Conservation (phyloP, 495 filamentous ascomycete genomes). For the Daldinia vernicosa region DNA sequence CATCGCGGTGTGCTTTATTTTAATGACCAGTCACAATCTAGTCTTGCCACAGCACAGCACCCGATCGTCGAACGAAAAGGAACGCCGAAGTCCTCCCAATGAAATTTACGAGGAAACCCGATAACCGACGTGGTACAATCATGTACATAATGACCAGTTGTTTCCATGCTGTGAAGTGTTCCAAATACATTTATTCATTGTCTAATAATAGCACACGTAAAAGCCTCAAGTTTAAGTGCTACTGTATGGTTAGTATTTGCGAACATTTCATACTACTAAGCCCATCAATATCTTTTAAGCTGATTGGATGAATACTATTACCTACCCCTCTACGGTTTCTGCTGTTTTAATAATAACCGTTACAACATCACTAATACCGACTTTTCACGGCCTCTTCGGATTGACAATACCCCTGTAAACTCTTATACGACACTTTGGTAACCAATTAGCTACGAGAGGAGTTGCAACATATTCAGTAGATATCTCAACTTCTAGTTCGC, state of each 20-base stretch:
- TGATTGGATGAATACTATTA: not conserved
- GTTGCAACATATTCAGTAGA: not conserved
- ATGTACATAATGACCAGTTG: not conserved
- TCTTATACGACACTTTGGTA: not conserved
- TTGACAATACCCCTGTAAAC: not conserved
- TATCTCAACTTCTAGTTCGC: not conserved
- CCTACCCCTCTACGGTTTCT: not conserved
- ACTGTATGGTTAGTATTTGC: too few species aligned
- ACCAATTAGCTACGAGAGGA: not conserved
- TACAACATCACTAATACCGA: not conserved
- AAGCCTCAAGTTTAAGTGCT: not conserved
- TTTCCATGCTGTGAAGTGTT: not conserved
- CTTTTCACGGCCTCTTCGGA: not conserved
- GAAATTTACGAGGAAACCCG: constrained; percentile 1
- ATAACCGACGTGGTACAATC: not conserved
- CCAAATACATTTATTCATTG: not conserved
- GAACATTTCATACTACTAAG: not conserved
- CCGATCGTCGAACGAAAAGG: not conserved
- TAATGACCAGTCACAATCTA: constrained; percentile 21
- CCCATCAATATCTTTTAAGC: not conserved
- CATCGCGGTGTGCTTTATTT: not conserved
- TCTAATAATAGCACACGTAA: not conserved
- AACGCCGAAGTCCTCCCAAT: not conserved
- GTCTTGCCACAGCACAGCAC: constrained; percentile 2
- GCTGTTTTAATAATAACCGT: not conserved